phyloP scores from a whole-genome alignment of 192 early-diverging fungal species.

The Coemansia biformis region DNA sequence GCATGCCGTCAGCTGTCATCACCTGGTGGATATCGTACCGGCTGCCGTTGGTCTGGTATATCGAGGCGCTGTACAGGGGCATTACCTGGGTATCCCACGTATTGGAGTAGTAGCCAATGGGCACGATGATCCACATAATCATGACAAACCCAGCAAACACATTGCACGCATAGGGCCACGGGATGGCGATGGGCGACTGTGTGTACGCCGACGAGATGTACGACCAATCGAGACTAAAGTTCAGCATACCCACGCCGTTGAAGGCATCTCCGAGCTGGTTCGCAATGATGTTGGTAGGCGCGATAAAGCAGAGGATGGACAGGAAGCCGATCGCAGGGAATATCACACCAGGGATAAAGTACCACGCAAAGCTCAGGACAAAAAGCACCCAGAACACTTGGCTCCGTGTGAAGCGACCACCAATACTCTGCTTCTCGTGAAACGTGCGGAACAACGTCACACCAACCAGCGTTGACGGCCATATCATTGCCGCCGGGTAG shows the following conservation, averaged over 20 bases:
- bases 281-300: slow-evolving; percentile 40
- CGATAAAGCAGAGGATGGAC: slow-evolving; percentile 56
- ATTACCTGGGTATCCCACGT: slow-evolving; percentile 55
- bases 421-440: slow-evolving; percentile 57
- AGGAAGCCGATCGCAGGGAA: slow-evolving; percentile 65
- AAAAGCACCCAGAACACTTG: slow-evolving; percentile 52
- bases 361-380: slow-evolving; percentile 48
- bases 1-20: slow-evolving; percentile 50
- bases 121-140: slow-evolving; percentile 70
- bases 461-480: slow-evolving; percentile 74
- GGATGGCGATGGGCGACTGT: slow-evolving; percentile 65
- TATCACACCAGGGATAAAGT: slow-evolving; percentile 62
- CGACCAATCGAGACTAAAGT: slow-evolving; percentile 73
- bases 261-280: slow-evolving; percentile 50
- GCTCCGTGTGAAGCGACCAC: slow-evolving; percentile 50
- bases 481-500: slow-evolving; percentile 79
- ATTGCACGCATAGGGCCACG: slow-evolving; percentile 67
- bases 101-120: slow-evolving; percentile 67
- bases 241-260: slow-evolving; percentile 63
- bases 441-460: slow-evolving; percentile 74
- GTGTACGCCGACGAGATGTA: slow-evolving; percentile 54
- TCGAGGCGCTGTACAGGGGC: slow-evolving; percentile 51
- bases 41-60: slow-evolving; percentile 55
- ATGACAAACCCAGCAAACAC: slow-evolving; percentile 67
- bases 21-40: slow-evolving; percentile 56